Conservation (phyloP, 176 grass and related monocot genomes). For the Chloris gayana region DNA sequence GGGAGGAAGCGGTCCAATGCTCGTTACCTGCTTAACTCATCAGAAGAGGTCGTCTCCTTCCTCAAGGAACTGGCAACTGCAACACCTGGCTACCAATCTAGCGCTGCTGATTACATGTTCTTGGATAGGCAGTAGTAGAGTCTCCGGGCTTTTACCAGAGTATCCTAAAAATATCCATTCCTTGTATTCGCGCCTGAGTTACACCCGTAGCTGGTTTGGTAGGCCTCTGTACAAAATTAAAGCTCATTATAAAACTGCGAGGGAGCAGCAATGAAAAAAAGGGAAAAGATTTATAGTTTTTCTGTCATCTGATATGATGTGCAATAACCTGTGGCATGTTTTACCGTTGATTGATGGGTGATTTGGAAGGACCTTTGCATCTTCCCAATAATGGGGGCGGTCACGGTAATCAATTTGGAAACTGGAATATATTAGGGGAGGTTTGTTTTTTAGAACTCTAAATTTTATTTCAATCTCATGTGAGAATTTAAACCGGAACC, state of each 20-base stretch:
- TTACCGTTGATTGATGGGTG: too few relatives aligned
- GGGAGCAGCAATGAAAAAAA: slow-evolving; percentile 35
- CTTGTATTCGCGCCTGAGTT: slow-evolving; percentile 31
- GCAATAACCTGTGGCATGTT: not conserved
- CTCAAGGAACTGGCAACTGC: slow-evolving; percentile 70
- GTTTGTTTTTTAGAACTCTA: too few relatives aligned
- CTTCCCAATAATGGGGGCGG: too few relatives aligned
- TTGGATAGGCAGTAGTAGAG: slow-evolving; percentile 55
- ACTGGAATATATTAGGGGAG: too few relatives aligned
- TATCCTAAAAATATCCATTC: slow-evolving; percentile 33
- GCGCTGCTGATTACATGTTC: slow-evolving; percentile 46
- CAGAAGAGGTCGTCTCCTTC: slow-evolving; percentile 84
- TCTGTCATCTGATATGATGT: slow-evolving; percentile 11
- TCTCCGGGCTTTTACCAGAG: slow-evolving; percentile 21
- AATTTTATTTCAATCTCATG: not conserved
- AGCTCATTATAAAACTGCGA: slow-evolving; percentile 34
- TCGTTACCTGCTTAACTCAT: slow-evolving; percentile 80
- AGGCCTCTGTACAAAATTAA: slow-evolving; percentile 51
- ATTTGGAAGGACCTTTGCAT: too few relatives aligned
- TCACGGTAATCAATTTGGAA: too few relatives aligned
- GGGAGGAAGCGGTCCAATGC: slow-evolving; percentile 89
- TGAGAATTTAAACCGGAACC: too few relatives aligned
- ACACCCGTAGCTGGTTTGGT: slow-evolving; percentile 37
- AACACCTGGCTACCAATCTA: slow-evolving; percentile 27
- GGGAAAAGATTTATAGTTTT: slow-evolving; percentile 12